These are phyloP conservation scores for Udeniomyces megalosporus DNA, from an alignment of 768 basidiomycete species.

Conservation along the genomic window DNA sequence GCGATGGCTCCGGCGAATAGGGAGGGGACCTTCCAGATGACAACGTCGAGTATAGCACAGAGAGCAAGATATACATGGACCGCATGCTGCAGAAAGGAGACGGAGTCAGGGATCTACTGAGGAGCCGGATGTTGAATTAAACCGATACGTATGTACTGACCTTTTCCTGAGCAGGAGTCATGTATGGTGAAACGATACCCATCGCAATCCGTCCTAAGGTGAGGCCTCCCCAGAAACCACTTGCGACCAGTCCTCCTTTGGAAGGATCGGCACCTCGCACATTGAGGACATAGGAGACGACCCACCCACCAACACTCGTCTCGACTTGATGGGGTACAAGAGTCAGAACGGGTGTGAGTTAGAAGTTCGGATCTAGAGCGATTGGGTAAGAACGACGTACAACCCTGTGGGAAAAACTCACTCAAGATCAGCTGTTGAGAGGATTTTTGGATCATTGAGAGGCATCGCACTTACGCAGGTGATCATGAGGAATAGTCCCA, in stretches of 20 bases:
- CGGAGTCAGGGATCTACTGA: no score
- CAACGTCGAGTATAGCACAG: not conserved
- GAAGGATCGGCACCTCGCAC: not conserved
- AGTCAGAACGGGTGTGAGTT: no score
- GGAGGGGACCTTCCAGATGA: not conserved
- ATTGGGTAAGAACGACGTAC: no score
- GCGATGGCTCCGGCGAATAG: not conserved
- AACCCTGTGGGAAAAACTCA: no score
- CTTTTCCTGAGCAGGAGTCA: not conserved
- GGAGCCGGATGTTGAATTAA: no score
- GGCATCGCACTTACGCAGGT: not conserved
- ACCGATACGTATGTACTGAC: no score
- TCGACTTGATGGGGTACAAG: no score
- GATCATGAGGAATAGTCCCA: not conserved
- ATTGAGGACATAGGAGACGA: not conserved
- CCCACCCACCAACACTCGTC: not conserved
- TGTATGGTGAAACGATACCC: not conserved
- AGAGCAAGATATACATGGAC: not conserved
- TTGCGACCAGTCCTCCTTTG: not conserved
- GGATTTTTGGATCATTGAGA: no score
- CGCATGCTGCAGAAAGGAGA: not conserved
- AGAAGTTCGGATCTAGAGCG: no score
- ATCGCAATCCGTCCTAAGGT: not conserved
- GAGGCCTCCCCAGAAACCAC: slow-evolving; percentile 1
- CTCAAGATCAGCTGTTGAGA: no score